Conservation (phyloP, 2,329 filamentous ascomycete species). For the Aureobasidium sp. region DNA sequence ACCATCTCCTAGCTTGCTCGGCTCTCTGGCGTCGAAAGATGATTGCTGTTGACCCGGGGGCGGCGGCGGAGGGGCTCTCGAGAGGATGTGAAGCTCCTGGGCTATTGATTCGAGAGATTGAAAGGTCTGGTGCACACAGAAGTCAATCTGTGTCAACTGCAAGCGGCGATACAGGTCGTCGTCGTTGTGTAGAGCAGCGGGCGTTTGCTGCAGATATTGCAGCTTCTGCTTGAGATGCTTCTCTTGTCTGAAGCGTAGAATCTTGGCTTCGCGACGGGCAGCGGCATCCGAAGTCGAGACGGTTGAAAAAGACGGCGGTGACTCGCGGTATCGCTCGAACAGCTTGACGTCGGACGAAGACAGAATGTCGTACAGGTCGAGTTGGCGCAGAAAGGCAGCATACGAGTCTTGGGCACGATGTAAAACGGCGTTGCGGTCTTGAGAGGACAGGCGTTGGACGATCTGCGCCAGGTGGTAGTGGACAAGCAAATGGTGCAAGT, state of each 20-base stretch:
- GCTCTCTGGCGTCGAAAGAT: constrained; percentile 39
- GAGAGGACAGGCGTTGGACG: constrained; percentile 57
- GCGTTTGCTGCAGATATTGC: constrained; percentile 59
- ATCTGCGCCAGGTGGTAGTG: constrained; percentile 76
- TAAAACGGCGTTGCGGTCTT: constrained; percentile 58
- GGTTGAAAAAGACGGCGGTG: constrained; percentile 65
- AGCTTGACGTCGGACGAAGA: constrained; percentile 57
- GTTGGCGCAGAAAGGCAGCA: constrained; percentile 67
- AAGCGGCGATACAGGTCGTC: constrained; percentile 77
- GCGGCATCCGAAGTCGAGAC: constrained; percentile 60
- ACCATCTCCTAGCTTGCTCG: constrained; percentile 36
- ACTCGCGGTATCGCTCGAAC: constrained; percentile 66
- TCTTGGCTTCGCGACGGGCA: constrained; percentile 72
- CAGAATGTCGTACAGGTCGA: constrained; percentile 75
- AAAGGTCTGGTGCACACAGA: constrained; percentile 72
- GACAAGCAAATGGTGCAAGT: constrained; percentile 77
- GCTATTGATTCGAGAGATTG: constrained; percentile 80
- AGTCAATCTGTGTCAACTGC: constrained; percentile 66
- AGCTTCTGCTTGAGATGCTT: constrained; percentile 77
- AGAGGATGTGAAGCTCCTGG: constrained; percentile 76
- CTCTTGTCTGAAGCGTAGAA: constrained; percentile 75
- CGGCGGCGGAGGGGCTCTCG: constrained; percentile 57
- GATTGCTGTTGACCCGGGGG: constrained; percentile 34
- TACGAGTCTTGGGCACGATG: constrained; percentile 61
- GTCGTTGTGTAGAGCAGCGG: constrained; percentile 60